A percentile compares a stretch with the other conserved stretches of the same genome.
phyloP scores from a whole-genome alignment of 352 stramenopile species.

The Phytophthora uliginosa region DNA sequence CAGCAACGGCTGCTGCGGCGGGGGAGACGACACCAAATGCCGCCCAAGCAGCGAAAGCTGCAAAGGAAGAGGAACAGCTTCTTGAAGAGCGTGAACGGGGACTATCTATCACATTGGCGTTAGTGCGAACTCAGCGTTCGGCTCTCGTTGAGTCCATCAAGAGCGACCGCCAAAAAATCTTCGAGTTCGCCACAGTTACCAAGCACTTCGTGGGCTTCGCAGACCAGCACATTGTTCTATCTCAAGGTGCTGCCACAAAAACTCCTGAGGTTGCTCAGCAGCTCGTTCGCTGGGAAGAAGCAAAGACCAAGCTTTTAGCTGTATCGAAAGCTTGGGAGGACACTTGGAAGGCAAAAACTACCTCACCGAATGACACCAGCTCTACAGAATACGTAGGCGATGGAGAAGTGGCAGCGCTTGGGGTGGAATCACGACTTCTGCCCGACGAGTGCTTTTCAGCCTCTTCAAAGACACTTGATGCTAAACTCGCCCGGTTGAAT shows the following conservation, averaged over 20 bases:
- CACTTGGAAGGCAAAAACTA: conserved; percentile 32
- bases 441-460: conserved; percentile 64
- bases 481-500: conserved; percentile 71
- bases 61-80: conserved; percentile 71
- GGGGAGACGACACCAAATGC: conserved; percentile 21
- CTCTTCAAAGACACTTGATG: conserved; percentile 68
- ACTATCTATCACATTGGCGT: conserved; percentile 71
- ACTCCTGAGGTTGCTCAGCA: conserved; percentile 21
- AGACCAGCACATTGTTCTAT: conserved; percentile 40
- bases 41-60: conserved; percentile 25
- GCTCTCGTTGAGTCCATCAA: conserved; percentile 66
- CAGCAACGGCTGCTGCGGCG: conserved; percentile 15
- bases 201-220: conserved; percentile 68
- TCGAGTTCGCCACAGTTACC: conserved; percentile 61
- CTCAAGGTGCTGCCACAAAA: conserved; percentile 19
- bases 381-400: conserved; percentile 44
- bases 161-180: conserved; percentile 73
- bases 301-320: conserved; percentile 42
- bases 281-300: conserved; percentile 42
- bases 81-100: conserved; percentile 87
- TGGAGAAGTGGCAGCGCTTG: conserved; percentile 62
- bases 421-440: conserved; percentile 70
- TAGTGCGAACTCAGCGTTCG: conserved; percentile 71
- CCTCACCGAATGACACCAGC: conserved; percentile 10
- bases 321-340: conserved; percentile 49